phyloP scores from a whole-genome alignment of 805 yeast species.

The Saitoella complicata region DNA sequence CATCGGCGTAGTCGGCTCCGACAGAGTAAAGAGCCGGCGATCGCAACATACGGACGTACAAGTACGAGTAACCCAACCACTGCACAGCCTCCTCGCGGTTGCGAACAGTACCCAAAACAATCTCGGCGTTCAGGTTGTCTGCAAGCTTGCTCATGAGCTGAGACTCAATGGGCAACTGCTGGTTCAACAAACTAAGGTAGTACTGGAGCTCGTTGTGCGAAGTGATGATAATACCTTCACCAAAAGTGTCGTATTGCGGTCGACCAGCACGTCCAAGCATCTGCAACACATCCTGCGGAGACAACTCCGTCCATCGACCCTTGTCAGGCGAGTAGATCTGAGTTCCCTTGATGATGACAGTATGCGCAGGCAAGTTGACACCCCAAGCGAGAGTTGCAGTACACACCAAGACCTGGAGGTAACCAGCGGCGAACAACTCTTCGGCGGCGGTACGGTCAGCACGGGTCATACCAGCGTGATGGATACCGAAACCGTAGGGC shows the following conservation, averaged over 20 bases:
- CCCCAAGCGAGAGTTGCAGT: constrained; percentile 97
- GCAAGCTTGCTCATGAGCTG: constrained; percentile 56
- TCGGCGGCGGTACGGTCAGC: constrained; percentile 65
- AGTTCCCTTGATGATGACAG: constrained; percentile 86
- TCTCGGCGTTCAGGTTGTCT: constrained; percentile 74
- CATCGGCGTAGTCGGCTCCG: constrained; percentile 45
- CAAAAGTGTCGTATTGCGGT: constrained; percentile 81
- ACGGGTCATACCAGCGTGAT: constrained; percentile 75
- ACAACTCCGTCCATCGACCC: constrained; percentile 63
- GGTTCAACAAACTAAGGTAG: constrained; percentile 77
- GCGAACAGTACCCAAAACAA: constrained; percentile 53
- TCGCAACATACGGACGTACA: constrained; percentile 59
- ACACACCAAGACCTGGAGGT: constrained; percentile 66
- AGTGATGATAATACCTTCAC: constrained; percentile 88
- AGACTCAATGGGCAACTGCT: constrained; percentile 84
- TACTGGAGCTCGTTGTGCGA: constrained; percentile 73
- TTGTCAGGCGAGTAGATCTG: constrained; percentile 82
- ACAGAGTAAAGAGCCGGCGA: constrained; percentile 65
- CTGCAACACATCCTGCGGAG: constrained; percentile 88
- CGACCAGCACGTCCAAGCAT: constrained; percentile 99
- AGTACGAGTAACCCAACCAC: constrained; percentile 70
- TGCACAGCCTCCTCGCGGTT: constrained; percentile 48
- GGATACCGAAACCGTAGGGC: constrained; percentile 67
- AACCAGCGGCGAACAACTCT: constrained; percentile 77
- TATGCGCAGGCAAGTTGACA: constrained; percentile 87